phyloP scores from a whole-genome alignment of 192 early-diverging fungal species.

The Backusella morwellensis region DNA sequence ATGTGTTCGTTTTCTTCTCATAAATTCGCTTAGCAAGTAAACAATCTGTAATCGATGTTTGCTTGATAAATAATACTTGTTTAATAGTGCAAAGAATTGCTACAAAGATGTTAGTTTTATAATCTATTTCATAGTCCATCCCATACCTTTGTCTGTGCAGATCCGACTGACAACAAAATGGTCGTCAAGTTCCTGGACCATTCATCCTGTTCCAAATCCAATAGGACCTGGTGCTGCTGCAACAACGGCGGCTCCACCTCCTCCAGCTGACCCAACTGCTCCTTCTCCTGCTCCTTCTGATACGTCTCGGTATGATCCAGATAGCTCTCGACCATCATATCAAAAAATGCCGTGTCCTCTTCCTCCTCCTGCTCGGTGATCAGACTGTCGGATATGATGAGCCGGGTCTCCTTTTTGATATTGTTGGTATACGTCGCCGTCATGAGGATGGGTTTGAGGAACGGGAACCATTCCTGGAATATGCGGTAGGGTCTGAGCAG shows the following conservation, averaged over 20 bases:
- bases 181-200: slow-evolving; percentile 34
- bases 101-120: neutral
- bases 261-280: neutral
- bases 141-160: slow-evolving; percentile 31
- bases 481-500: slow-evolving; percentile 21
- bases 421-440: slow-evolving; percentile 24
- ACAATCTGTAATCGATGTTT: slow-evolving; percentile 46
- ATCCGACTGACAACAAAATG: slow-evolving; percentile 28
- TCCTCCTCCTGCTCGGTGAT: slow-evolving; percentile 21
- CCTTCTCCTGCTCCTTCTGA: slow-evolving; percentile 7
- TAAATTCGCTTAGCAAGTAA: slow-evolving; percentile 48
- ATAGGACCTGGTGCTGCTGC: slow-evolving; percentile 18
- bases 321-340: slow-evolving; percentile 25
- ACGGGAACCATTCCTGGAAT: slow-evolving; percentile 22
- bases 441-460: slow-evolving; percentile 26
- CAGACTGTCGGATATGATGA: slow-evolving; percentile 27
- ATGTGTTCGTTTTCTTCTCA: slow-evolving; percentile 47
- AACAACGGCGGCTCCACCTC: neutral
- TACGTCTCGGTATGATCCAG: slow-evolving; percentile 16
- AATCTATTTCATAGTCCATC: too few relatives aligned
- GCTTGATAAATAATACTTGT: slow-evolving; percentile 47
- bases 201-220: slow-evolving; percentile 34
- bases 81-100: slow-evolving; percentile 48
- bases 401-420: slow-evolving; percentile 25
- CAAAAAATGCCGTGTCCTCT: slow-evolving; percentile 2